Conservation (phyloP, 2,329 filamentous ascomycete genomes). For the Coleophoma crateriformis region DNA sequence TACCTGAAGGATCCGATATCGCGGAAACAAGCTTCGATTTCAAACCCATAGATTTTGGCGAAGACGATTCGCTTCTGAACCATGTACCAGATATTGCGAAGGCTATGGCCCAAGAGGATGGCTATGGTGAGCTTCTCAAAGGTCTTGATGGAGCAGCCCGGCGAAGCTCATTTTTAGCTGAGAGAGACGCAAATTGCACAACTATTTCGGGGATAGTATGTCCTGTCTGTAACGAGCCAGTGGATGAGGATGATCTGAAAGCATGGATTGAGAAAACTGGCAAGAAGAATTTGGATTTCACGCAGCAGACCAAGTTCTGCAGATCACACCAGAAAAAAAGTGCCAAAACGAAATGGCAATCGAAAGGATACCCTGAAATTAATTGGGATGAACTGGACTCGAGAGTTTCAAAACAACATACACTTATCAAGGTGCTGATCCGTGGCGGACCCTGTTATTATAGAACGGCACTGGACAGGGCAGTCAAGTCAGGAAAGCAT, state of each 20-base stretch:
- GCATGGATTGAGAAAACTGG: slow-evolving; percentile 46
- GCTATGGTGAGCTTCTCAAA: neutral
- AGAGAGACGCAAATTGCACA: too few relatives aligned
- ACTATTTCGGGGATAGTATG: slow-evolving; percentile 33
- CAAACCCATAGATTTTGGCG: neutral
- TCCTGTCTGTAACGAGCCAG: slow-evolving; percentile 59
- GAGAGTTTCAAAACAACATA: slow-evolving; percentile 52
- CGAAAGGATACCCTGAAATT: slow-evolving; percentile 61
- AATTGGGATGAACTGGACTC: slow-evolving; percentile 58
- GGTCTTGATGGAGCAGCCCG: neutral
- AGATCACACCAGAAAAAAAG: slow-evolving; percentile 51
- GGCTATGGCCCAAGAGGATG: neutral
- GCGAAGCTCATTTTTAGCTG: too few relatives aligned
- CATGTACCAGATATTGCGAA: neutral
- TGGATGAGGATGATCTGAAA: slow-evolving; percentile 50
- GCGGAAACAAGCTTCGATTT: neutral
- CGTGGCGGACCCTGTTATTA: slow-evolving; percentile 52
- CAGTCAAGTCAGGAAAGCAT: slow-evolving; percentile 50
- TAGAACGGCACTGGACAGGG: slow-evolving; percentile 47
- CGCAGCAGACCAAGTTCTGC: slow-evolving; percentile 58
- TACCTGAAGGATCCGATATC: slow-evolving; percentile 2
- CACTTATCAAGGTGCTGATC: slow-evolving; percentile 53
- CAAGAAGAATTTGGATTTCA: slow-evolving; percentile 27
- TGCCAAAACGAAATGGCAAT: slow-evolving; percentile 34
- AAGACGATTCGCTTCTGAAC: neutral